phyloP scores from a whole-genome alignment of 805 yeast species.

The Myxozyma lipomycoides region DNA sequence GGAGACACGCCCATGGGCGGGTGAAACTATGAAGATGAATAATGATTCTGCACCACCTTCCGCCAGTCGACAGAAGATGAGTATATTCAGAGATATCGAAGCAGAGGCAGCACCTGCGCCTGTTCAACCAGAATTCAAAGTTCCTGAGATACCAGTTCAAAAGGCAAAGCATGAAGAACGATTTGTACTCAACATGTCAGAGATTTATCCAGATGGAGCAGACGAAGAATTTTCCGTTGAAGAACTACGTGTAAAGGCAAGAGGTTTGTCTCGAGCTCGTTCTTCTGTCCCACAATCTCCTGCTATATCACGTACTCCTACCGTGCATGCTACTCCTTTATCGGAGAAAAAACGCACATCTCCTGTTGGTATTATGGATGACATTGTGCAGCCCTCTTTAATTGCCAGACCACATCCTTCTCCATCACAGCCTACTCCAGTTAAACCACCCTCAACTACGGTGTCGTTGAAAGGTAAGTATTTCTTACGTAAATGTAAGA shows the following conservation, averaged over 20 bases:
- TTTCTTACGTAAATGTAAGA: conserved; percentile 2
- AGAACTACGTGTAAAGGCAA: conserved; percentile 58
- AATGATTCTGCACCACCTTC: conserved; percentile 9
- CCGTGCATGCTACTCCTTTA: neutral
- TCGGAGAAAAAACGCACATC: conserved; percentile 4
- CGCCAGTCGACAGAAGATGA: conserved; percentile 17
- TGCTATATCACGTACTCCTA: neutral
- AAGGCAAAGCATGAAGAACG: conserved; percentile 28
- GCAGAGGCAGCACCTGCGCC: conserved; percentile 4
- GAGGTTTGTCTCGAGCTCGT: conserved; percentile 34
- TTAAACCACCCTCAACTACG: conserved; percentile 39
- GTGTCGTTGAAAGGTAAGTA: conserved; percentile 46
- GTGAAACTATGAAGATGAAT: conserved; percentile 44
- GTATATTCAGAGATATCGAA: conserved; percentile 26
- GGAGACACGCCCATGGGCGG: conserved; percentile 57
- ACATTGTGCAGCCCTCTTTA: neutral
- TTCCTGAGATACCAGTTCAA: conserved; percentile 7
- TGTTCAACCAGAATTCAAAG: conserved; percentile 15
- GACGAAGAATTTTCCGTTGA: conserved; percentile 56
- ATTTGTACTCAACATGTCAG: conserved; percentile 26
- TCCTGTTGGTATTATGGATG: neutral
- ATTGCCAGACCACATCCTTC: no score
- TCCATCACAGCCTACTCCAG: conserved; percentile 16
- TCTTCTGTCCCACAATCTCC: neutral
- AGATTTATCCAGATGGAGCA: conserved; percentile 30